Conservation (phyloP, 441 rosid genomes). For the Pelargonium citronellum region DNA sequence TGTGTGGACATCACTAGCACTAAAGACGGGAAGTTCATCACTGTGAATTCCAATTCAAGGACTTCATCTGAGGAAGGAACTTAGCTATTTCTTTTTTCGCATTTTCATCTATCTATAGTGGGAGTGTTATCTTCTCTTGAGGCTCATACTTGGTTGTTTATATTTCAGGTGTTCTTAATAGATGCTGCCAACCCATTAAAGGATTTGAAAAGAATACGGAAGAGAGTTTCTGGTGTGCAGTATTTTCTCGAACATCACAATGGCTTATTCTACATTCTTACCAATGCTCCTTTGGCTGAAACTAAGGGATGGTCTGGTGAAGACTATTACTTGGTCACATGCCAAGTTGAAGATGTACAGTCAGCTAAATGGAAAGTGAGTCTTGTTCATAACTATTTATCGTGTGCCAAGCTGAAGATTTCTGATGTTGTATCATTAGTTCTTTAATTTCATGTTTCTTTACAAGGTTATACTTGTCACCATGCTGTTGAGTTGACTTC, state of each 20-base stretch:
- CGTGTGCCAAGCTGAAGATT: not conserved
- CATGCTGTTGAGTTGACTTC: not conserved
- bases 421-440: not conserved
- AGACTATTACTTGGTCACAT: slow-evolving; percentile 58
- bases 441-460: not conserved
- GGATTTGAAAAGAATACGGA: slow-evolving; percentile 47
- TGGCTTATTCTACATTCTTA: slow-evolving; percentile 65
- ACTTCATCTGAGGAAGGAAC: slow-evolving; percentile 91
- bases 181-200: slow-evolving; percentile 49
- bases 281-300: slow-evolving; percentile 57
- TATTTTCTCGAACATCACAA: slow-evolving; percentile 75
- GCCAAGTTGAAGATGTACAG: slow-evolving; percentile 43
- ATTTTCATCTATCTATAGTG: slow-evolving; percentile 15
- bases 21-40: slow-evolving; percentile 89
- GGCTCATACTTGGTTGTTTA: slow-evolving; percentile 21
- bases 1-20: slow-evolving; percentile 87
- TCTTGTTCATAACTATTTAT: slow-evolving; percentile 2
- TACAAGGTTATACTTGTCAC: not conserved
- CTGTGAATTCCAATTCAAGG: slow-evolving; percentile 91
- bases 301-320: slow-evolving; percentile 32
- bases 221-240: slow-evolving; percentile 60
- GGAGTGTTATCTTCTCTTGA: slow-evolving; percentile 11
- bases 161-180: slow-evolving; percentile 62
- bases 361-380: slow-evolving; percentile 56
- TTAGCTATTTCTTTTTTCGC: slow-evolving; percentile 29